These are phyloP conservation scores for Fusarium ramigenum DNA, from an alignment of 2,329 filamentous ascomycete genomes.

Conservation along the genomic window DNA sequence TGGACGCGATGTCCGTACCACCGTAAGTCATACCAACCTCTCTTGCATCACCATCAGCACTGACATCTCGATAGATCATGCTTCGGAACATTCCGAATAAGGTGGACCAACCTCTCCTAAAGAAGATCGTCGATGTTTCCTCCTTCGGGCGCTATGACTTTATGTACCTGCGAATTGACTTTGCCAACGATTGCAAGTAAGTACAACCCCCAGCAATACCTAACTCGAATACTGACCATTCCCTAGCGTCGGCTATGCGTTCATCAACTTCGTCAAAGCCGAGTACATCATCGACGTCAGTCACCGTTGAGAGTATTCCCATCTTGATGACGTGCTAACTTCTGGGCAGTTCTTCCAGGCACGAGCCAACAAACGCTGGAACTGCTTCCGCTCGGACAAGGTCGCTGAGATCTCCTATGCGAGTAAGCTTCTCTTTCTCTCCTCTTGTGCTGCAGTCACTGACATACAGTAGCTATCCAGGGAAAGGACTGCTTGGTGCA, in stretches of 20 bases:
- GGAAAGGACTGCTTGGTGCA: conserved; percentile 90
- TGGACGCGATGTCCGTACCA: conserved; percentile 79
- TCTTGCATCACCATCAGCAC: neutral
- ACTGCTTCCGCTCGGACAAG: conserved; percentile 84
- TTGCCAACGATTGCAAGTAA: conserved; percentile 84
- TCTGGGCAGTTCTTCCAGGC: conserved; percentile 73
- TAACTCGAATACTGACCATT: conserved; percentile 36
- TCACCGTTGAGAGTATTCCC: neutral
- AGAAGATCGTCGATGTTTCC: conserved; percentile 80
- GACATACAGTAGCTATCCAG: conserved; percentile 75
- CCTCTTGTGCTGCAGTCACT: neutral
- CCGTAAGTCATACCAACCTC: conserved; percentile 58
- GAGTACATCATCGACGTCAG: conserved; percentile 76
- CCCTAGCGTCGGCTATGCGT: conserved; percentile 89
- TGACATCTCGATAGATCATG: conserved; percentile 74
- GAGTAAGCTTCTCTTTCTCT: conserved; percentile 65
- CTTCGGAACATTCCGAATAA: conserved; percentile 94
- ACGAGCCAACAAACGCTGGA: conserved; percentile 78
- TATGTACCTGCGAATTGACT: conserved; percentile 92
- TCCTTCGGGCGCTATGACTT: conserved; percentile 91
- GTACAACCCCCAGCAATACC: conserved; percentile 44
- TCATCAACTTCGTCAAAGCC: conserved; percentile 87
- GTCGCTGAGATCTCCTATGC: conserved; percentile 92
- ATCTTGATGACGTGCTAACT: conserved; percentile 26
- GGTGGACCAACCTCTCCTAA: conserved; percentile 80